Evolutionary conservation across 2,329 filamentous ascomycete genomes (phyloP).

Genomic region (Thyridium curvatum): DNA sequence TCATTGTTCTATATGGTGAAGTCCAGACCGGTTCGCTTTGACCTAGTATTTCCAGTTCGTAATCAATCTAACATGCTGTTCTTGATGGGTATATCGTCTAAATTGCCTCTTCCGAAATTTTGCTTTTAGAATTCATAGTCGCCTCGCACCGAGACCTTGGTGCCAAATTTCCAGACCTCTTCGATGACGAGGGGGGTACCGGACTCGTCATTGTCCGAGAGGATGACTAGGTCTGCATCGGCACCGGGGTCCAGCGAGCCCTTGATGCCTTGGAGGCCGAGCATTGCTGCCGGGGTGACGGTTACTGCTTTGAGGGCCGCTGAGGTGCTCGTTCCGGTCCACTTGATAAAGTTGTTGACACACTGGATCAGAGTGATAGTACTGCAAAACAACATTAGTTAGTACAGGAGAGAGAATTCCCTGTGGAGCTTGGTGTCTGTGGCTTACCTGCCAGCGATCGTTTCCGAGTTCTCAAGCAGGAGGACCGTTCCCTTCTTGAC

Average conservation of each 20-base stretch:
- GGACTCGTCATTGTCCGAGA: conserved; percentile 49
- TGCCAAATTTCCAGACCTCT: conserved; percentile 76
- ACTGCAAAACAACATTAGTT: conserved; percentile 25
- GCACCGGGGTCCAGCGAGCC: conserved; percentile 57
- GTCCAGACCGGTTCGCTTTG: too few relatives aligned
- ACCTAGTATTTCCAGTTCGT: too few relatives aligned
- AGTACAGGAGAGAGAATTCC: too few relatives aligned
- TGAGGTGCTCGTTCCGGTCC: conserved; percentile 62
- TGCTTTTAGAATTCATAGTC: too few relatives aligned
- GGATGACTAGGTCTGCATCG: conserved; percentile 63
- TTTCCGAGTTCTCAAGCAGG: conserved; percentile 70
- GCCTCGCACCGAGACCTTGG: conserved; percentile 30
- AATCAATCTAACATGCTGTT: too few relatives aligned
- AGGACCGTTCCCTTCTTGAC: conserved; percentile 68
- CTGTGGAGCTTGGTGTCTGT: too few relatives aligned
- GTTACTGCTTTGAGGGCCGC: conserved; percentile 69
- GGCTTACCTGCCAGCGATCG: conserved; percentile 67
- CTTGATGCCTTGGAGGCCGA: conserved; percentile 61
- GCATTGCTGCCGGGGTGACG: conserved; percentile 68
- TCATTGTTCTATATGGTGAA: too few relatives aligned
- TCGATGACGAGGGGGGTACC: conserved; percentile 55
- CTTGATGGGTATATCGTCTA: too few relatives aligned
- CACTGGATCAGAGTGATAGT: conserved; percentile 74
- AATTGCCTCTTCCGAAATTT: too few relatives aligned
- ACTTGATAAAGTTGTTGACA: conserved; percentile 73